phyloP scores from a whole-genome alignment of 2,329 filamentous ascomycete genomes.

The Ophiocordyceps robertsii region DNA sequence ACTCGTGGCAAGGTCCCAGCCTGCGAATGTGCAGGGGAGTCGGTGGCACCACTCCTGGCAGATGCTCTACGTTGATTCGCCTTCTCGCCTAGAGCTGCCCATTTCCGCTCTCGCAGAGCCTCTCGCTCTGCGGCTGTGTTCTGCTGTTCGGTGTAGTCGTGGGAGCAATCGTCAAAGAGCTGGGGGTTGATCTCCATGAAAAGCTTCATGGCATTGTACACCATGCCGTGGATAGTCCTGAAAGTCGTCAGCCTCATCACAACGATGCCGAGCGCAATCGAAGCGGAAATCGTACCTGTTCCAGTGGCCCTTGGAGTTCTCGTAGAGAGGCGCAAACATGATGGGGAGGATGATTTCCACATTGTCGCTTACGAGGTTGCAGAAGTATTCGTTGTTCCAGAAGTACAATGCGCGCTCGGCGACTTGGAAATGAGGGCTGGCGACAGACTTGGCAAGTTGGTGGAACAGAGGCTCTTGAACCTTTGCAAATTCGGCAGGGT shows the following conservation, averaged over 20 bases:
- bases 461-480: slow-evolving; percentile 97
- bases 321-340: slow-evolving; percentile 97
- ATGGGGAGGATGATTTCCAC: slow-evolving; percentile 97
- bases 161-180: slow-evolving; percentile 95
- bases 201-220: slow-evolving; percentile 99
- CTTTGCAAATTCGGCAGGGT: slow-evolving; percentile 95
- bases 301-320: slow-evolving; percentile 99
- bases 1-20: slow-evolving; percentile 32
- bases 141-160: slow-evolving; percentile 94
- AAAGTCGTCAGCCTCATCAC: neutral
- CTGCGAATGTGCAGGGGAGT: slow-evolving; percentile 21
- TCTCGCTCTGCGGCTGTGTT: slow-evolving; percentile 81
- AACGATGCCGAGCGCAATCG: neutral
- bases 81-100: slow-evolving; percentile 74
- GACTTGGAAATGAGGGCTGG: slow-evolving; percentile 97
- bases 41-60: slow-evolving; percentile 8
- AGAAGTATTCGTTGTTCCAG: slow-evolving; percentile 99
- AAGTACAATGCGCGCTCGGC: slow-evolving; percentile 96
- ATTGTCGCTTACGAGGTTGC: slow-evolving; percentile 97
- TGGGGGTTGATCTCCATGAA: slow-evolving; percentile 99
- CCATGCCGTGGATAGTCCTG: slow-evolving; percentile 98
- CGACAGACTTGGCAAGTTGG: slow-evolving; percentile 93
- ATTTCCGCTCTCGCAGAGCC: slow-evolving; percentile 69
- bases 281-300: slow-evolving; percentile 55
- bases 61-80: slow-evolving; percentile 53